phyloP scores from a whole-genome alignment of 225 moss, liverwort and hornwort genomes.

The Polytrichum formosum region DNA sequence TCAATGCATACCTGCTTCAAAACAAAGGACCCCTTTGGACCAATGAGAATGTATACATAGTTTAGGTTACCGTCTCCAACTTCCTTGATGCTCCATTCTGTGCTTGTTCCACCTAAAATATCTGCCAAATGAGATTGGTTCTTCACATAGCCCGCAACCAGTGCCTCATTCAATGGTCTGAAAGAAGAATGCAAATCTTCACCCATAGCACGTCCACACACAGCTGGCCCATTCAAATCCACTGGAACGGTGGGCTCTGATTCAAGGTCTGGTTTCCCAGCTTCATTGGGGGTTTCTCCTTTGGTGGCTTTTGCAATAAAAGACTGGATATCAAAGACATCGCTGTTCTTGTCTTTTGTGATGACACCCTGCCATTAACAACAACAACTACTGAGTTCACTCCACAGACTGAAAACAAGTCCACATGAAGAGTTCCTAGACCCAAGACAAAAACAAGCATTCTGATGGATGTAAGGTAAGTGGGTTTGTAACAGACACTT shows the following conservation, averaged over 20 bases:
- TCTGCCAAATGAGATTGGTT: constrained; percentile 40
- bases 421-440: too few species aligned
- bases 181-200: constrained; percentile 34
- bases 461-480: too few species aligned
- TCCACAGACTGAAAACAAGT: not conserved
- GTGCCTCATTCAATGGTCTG: constrained; percentile 56
- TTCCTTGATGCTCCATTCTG: constrained; percentile 77
- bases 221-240: constrained; percentile 6
- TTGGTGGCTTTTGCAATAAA: constrained; percentile 33
- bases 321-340: constrained; percentile 50
- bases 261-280: constrained; percentile 8
- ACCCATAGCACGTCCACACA: constrained; percentile 1
- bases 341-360: constrained; percentile 47
- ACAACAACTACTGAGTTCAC: constrained; percentile 1
- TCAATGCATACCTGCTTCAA: constrained; percentile 55
- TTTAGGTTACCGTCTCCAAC: constrained; percentile 96
- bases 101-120: constrained; percentile 59
- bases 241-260: not conserved
- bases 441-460: too few species aligned
- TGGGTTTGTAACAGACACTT: too few species aligned
- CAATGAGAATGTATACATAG: constrained; percentile 76
- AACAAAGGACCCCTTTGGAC: constrained; percentile 73
- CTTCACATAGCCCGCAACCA: constrained; percentile 53
- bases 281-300: constrained; percentile 4
- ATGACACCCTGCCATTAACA: constrained; percentile 57